Evolutionary conservation across 805 yeast species (phyloP).

Genomic region (Wickerhamiella hasegawae): DNA sequence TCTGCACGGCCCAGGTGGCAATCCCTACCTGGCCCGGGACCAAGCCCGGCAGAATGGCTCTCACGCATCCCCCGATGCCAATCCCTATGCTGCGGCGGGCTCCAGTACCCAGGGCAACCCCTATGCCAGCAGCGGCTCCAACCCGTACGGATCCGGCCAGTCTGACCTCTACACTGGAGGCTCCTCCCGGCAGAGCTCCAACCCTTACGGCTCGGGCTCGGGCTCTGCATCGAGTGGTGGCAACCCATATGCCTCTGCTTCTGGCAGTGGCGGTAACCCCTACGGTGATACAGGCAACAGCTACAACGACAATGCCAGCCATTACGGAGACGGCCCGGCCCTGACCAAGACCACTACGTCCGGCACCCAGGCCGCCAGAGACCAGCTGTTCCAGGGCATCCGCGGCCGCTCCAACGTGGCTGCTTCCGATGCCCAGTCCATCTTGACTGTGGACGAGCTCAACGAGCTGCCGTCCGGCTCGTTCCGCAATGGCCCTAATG

Average conservation of each 20-base stretch:
- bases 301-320: slow-evolving; percentile 1
- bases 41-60: slow-evolving; percentile 1
- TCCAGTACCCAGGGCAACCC: not conserved
- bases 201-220: too few species aligned
- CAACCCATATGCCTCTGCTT: not conserved
- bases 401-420: not conserved
- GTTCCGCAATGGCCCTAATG: not conserved
- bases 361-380: slow-evolving; percentile 11
- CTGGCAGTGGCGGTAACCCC: not conserved
- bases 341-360: slow-evolving; percentile 4
- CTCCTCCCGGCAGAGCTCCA: not conserved
- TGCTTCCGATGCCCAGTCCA: slow-evolving; percentile 1
- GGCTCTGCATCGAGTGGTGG: too few species aligned
- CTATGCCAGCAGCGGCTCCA: not conserved
- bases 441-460: too few species aligned
- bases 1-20: slow-evolving; percentile 13
- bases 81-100: slow-evolving; percentile 11
- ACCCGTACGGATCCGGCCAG: too few species aligned
- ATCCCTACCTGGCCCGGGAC: slow-evolving; percentile 10
- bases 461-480: slow-evolving; percentile 11
- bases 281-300: slow-evolving; percentile 2
- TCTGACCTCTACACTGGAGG: not conserved
- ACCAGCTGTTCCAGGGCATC: slow-evolving; percentile 17
- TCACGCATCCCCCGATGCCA: slow-evolving; percentile 3
- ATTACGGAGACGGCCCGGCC: not conserved